Percentiles rank a stretch among this genome's conserved stretches.
Conservation (phyloP, 108 stramenopile species). For the Chaetoceros tenuissimus region DNA sequence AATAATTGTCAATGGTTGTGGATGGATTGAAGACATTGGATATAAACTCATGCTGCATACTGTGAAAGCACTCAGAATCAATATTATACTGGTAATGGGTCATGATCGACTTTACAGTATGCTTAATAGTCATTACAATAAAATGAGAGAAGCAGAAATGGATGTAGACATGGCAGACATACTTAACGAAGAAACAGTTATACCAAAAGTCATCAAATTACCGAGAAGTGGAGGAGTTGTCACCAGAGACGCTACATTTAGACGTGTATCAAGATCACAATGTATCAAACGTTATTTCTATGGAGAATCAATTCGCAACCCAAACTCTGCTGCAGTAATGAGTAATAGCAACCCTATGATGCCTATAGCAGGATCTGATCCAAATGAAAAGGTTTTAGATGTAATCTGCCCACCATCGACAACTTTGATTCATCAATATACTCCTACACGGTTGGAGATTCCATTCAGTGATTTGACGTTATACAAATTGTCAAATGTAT, state of each 20-base stretch:
- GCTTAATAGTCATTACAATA: slow-evolving; percentile 56
- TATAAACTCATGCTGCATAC: slow-evolving; percentile 55
- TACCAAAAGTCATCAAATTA: slow-evolving; percentile 74
- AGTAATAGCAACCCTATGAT: slow-evolving; percentile 1
- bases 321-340: slow-evolving; percentile 4
- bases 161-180: slow-evolving; percentile 1
- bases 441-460: slow-evolving; percentile 59
- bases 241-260: slow-evolving; percentile 49
- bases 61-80: slow-evolving; percentile 54
- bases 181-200: not conserved
- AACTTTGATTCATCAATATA: slow-evolving; percentile 43
- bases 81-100: slow-evolving; percentile 71
- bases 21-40: slow-evolving; percentile 68
- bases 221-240: slow-evolving; percentile 79
- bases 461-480: slow-evolving; percentile 47
- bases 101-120: slow-evolving; percentile 86
- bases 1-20: slow-evolving; percentile 76
- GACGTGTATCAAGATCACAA: slow-evolving; percentile 46
- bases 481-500: slow-evolving; percentile 58
- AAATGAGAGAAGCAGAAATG: slow-evolving; percentile 13
- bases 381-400: slow-evolving; percentile 6
- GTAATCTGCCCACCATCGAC: not conserved
- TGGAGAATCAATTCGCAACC: slow-evolving; percentile 32
- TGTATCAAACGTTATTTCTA: slow-evolving; percentile 77
- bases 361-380: slow-evolving; percentile 6